phyloP scores from a whole-genome alignment of 345 rosid genomes.

The Lepidium sativum region DNA sequence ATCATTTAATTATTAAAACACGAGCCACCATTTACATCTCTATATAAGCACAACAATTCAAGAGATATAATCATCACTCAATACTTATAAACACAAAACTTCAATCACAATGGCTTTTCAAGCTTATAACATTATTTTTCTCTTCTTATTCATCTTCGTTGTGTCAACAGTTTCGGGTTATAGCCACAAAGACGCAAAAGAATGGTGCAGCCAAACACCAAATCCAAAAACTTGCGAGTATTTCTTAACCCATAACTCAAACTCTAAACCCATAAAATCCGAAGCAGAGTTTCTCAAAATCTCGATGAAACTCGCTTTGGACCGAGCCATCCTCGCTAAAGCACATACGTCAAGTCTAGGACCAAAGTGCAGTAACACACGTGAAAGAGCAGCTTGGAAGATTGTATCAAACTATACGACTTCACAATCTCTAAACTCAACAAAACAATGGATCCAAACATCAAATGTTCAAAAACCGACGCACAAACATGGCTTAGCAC shows the following conservation, averaged over 20 bases:
- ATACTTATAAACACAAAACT: constrained; percentile 12
- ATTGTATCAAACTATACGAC: constrained; percentile 53
- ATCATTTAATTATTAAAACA: not conserved
- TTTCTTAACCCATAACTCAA: constrained; percentile 33
- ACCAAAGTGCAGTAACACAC: constrained; percentile 41
- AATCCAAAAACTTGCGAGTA: constrained; percentile 61
- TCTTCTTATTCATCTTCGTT: constrained; percentile 25
- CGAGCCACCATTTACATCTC: not conserved
- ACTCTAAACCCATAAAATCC: constrained; percentile 17
- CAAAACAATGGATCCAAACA: constrained; percentile 35
- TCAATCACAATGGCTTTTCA: constrained; percentile 33
- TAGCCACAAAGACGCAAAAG: constrained; percentile 21
- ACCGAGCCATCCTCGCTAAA: constrained; percentile 44
- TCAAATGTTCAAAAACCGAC: constrained; percentile 51
- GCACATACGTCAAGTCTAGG: constrained; percentile 36
- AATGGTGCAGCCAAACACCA: constrained; percentile 62
- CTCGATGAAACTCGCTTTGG: constrained; percentile 44
- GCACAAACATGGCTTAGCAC: constrained; percentile 89
- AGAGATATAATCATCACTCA: constrained; percentile 5
- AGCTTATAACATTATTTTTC: constrained; percentile 16
- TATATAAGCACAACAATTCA: constrained; percentile 18
- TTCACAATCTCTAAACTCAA: constrained; percentile 42
- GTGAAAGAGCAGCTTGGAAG: constrained; percentile 61
- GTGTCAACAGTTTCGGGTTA: constrained; percentile 24
- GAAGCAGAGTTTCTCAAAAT: constrained; percentile 40